Evolutionary conservation across 78 protist genomes (phyloP), one percentile per base, ranked within the genome.

Genomic region (Tieghemostelium lacteum): DNA sequence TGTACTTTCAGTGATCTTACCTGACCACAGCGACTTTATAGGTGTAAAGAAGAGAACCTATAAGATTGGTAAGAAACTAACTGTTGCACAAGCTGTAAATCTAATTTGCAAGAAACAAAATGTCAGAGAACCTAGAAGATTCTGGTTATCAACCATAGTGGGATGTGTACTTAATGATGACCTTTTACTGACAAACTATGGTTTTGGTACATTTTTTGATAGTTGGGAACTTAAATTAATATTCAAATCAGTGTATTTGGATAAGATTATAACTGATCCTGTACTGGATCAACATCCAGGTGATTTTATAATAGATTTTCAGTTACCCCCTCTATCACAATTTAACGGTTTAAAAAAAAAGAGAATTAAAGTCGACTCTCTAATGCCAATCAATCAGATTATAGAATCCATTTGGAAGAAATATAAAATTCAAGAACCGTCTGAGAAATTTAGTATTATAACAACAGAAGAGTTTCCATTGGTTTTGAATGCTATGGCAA

Each of bases 161-260:
- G 91, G 91, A 19, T 83, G 91, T 83, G 39, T 83, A 57, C n/a
- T 83, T 50, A 70, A 83, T 33, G 73, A 83, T 54, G 91, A 83
- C 0, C 42, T 55, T 52, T 42, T 69, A n/a, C 49, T 83, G 2
- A 40, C 71, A 20, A 55, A 52, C 28, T 83, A 83, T 69, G 91
- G 91, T 10, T 83, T 83, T 58, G 91, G 91, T 3, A 83, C 91
- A 69, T 83, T 83, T 60, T 83, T 83, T 63, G 65, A 55, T 42
- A 58, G 73, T 7, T 83, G 91, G 91, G 91, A 83, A 29, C 40
- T 83, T 5, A 37, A 57, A 39, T 28, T 83, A 4, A 42, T 83
- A 7, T 33, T 58, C 58, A 66, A 69, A 42, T 55, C 66, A 31
- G 31, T 19, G 3, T 83, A 54, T 50, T 20, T 50, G 2, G 34